A percentile compares a stretch with the other conserved stretches of the same genome.
Evolutionary conservation across 148 eudicot genomes (phyloP).

Genomic region (Camellia granthamiana): DNA sequence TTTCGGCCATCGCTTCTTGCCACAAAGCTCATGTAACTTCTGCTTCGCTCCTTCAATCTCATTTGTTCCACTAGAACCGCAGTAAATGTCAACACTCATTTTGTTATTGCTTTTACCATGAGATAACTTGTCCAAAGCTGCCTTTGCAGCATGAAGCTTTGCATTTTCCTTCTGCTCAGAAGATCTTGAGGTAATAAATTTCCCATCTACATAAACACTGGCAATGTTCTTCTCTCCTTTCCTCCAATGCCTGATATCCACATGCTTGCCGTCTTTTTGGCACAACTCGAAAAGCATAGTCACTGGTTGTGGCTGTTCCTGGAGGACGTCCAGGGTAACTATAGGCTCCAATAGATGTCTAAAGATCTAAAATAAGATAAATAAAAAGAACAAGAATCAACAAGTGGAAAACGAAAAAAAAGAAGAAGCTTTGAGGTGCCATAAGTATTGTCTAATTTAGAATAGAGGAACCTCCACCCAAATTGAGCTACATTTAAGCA

Average conservation of each 20-base stretch:
- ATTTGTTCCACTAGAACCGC: constrained; percentile 28
- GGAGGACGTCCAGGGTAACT: constrained; percentile 53
- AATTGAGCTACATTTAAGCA: not conserved
- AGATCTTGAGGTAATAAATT: constrained; percentile 40
- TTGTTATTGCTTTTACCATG: constrained; percentile 8
- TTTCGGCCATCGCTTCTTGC: constrained; percentile 63
- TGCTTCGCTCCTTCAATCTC: constrained; percentile 69
- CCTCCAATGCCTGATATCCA: constrained; percentile 4
- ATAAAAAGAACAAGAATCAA: not conserved
- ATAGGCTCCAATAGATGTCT: constrained; percentile 64
- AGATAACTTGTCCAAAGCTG: constrained; percentile 40
- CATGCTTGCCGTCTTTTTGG: constrained; percentile 44
- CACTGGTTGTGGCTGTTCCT: constrained; percentile 67
- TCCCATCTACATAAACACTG: constrained; percentile 51
- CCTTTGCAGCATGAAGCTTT: constrained; percentile 66
- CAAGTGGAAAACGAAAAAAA: not conserved
- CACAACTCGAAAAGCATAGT: constrained; percentile 62
- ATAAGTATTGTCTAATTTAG: too few species aligned
- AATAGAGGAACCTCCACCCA: not conserved
- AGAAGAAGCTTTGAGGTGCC: too few species aligned
- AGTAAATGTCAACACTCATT: constrained; percentile 1
- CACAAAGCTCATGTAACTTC: constrained; percentile 60
- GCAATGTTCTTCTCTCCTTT: constrained; percentile 36
- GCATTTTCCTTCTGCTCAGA: constrained; percentile 62
- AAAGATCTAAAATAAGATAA: constrained; percentile 38